Evolutionary conservation across 371 early-diverging fungal genomes (phyloP).

Genomic region (Quaeritorhiza haematococci): DNA sequence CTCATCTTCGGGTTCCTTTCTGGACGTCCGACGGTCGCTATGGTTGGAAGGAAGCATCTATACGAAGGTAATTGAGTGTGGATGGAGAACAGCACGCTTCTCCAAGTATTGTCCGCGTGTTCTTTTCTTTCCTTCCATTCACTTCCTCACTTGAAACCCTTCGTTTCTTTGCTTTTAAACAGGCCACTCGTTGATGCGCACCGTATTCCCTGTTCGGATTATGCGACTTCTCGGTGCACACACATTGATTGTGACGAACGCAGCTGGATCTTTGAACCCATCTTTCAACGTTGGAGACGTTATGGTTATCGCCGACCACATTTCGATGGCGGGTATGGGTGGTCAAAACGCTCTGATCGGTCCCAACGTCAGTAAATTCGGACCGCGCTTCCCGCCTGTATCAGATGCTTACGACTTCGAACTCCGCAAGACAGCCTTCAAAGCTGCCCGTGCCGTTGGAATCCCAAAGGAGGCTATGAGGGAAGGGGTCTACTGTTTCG

Average conservation of each 20-base stretch:
- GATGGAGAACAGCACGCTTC: no score
- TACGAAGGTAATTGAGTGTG: slow-evolving; percentile 42
- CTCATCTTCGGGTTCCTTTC: slow-evolving; percentile 84
- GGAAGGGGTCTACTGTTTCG: slow-evolving; percentile 84
- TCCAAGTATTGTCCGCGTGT: not conserved
- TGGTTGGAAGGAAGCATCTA: slow-evolving; percentile 34
- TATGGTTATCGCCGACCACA: slow-evolving; percentile 83
- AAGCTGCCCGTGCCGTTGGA: slow-evolving; percentile 19
- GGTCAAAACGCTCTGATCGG: slow-evolving; percentile 82
- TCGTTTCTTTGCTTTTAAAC: slow-evolving; percentile 50
- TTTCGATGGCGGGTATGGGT: slow-evolving; percentile 76
- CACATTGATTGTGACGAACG: slow-evolving; percentile 82
- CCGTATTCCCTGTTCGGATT: slow-evolving; percentile 84
- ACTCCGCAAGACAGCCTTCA: slow-evolving; percentile 56
- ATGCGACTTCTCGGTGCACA: slow-evolving; percentile 77
- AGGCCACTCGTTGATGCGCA: slow-evolving; percentile 72
- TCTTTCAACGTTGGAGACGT: slow-evolving; percentile 80
- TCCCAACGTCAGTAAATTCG: slow-evolving; percentile 76
- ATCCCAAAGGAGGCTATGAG: slow-evolving; percentile 16
- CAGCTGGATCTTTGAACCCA: slow-evolving; percentile 84
- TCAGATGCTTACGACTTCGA: slow-evolving; percentile 85
- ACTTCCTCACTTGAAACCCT: not conserved
- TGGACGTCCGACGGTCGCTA: slow-evolving; percentile 43
- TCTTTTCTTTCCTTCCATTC: not conserved
- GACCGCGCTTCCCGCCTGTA: slow-evolving; percentile 87